Evolutionary conservation across 371 early-diverging fungal species (phyloP), one percentile per base, ranked within the genome.

Genomic region (Rhizopus sp.): DNA sequence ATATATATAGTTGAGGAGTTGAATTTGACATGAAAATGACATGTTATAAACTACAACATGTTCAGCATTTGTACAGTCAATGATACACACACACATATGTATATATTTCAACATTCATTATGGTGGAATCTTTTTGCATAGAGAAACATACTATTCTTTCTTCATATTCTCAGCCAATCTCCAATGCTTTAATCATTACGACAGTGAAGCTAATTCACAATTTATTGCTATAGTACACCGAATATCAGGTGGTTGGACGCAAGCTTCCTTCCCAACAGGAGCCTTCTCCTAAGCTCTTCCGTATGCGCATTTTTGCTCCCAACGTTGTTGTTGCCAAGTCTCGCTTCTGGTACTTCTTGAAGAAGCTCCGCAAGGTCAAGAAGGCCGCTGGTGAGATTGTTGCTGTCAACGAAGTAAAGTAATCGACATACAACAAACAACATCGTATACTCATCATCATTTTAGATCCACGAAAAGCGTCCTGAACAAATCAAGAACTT

Each of bases 341-440:
- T 66, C 95, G 97, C 72, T 98, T 97, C 93, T 98, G 98, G 96
- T 98, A 99, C 88, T 95, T 97, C 83, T 76, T 99, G 80, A 95
- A 93, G 82, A 93, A 95, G 87, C 92, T 97, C 78, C 92, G 92
- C 86, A 98, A 99, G 89, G 95, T 99, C 79, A 99, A 99, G 94
- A 93, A 93, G 88, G 92, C 97, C 47, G 90, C 88, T 68, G 97
- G 93, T 73, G 95, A 97, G 83, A 94, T 99, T 67, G 94, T 99
- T 63, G 85, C 95, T 55, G 85, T 99, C 79, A 98, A 97, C 89
- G 87, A 94, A 84, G 91, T 92, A 47, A 16, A 31, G 10, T 37
- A n/a, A n/a, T 38, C 31, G 15, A n/a, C 7, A 23, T 34, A 3
- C 17, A 4, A 38, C 34, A 16, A 15, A 17, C 3, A 33, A 5